These are phyloP conservation scores for Tilletia caries DNA, from an alignment of 1,284 basidiomycete genomes.

Conservation along the genomic window DNA sequence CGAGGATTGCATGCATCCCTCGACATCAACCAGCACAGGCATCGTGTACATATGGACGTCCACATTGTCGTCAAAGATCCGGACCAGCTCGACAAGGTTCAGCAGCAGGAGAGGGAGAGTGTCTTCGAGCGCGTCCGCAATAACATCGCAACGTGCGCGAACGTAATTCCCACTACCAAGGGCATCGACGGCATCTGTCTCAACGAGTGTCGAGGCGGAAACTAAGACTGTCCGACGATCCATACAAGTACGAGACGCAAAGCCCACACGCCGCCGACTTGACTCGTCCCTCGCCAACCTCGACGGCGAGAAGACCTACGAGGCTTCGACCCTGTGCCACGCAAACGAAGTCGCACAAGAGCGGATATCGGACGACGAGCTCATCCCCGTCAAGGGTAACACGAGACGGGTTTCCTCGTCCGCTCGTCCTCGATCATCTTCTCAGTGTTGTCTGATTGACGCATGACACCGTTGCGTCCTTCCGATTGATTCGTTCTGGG, in stretches of 20 bases:
- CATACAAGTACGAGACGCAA: slow-evolving; percentile 96
- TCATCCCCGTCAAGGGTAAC: slow-evolving; percentile 94
- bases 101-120: slow-evolving; percentile 90
- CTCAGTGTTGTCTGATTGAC: slow-evolving; percentile 5
- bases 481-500: too few relatives aligned
- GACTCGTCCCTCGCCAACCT: slow-evolving; percentile 91
- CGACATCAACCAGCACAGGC: slow-evolving; percentile 96
- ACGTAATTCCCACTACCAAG: slow-evolving; percentile 95
- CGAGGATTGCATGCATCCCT: slow-evolving; percentile 98
- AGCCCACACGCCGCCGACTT: slow-evolving; percentile 90
- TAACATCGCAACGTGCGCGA: slow-evolving; percentile 91
- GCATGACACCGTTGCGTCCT: too few relatives aligned
- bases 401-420: too few relatives aligned
- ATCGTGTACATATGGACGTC: slow-evolving; percentile 95
- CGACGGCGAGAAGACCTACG: slow-evolving; percentile 97
- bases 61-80: slow-evolving; percentile 98
- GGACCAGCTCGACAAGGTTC: slow-evolving; percentile 91
- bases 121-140: slow-evolving; percentile 93
- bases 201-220: slow-evolving; percentile 98
- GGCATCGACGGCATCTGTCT: slow-evolving; percentile 97
- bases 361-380: slow-evolving; percentile 95
- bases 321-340: slow-evolving; percentile 78
- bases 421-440: slow-evolving; percentile 88
- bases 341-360: slow-evolving; percentile 97
- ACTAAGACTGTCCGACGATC: slow-evolving; percentile 98